Evolutionary conservation across 169 alveolate species (phyloP).

Genomic region (Plasmodium malariae): DNA sequence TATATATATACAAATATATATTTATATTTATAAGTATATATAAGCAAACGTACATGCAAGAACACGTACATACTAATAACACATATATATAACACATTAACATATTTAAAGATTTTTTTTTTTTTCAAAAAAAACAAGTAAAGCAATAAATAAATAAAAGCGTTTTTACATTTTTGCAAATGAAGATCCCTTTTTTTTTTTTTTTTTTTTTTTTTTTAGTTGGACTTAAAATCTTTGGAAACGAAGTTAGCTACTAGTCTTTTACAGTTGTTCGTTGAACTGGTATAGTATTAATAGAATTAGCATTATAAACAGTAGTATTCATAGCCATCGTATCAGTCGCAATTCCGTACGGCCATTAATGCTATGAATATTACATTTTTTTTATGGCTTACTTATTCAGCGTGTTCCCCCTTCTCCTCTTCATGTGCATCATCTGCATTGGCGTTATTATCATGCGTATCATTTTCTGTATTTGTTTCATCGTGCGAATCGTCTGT

Average conservation of each 20-base stretch:
- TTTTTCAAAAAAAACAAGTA: background rate
- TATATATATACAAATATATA: no score
- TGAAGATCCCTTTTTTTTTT: no score
- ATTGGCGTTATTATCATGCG: background rate
- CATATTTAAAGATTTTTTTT: background rate
- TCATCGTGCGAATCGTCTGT: no score
- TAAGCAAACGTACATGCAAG: background rate
- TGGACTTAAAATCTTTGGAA: background rate
- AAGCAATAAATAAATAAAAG: background rate
- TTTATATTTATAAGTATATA: no score
- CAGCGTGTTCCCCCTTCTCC: background rate
- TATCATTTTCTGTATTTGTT: background rate
- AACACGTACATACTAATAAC: background rate
- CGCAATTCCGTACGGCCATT: no score
- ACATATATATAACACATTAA: background rate
- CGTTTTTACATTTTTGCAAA: no score
- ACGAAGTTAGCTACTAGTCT: background rate
- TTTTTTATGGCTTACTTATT: background rate
- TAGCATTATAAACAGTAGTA: no score
- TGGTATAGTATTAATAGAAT: no score
- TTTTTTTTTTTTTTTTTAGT: background rate
- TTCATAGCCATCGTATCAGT: no score
- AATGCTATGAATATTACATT: no score
- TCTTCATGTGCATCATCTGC: constrained; percentile 5
- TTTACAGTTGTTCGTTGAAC: no score